Conservation (phyloP, 768 basidiomycete species). For the Calocybe gangraenosa region DNA sequence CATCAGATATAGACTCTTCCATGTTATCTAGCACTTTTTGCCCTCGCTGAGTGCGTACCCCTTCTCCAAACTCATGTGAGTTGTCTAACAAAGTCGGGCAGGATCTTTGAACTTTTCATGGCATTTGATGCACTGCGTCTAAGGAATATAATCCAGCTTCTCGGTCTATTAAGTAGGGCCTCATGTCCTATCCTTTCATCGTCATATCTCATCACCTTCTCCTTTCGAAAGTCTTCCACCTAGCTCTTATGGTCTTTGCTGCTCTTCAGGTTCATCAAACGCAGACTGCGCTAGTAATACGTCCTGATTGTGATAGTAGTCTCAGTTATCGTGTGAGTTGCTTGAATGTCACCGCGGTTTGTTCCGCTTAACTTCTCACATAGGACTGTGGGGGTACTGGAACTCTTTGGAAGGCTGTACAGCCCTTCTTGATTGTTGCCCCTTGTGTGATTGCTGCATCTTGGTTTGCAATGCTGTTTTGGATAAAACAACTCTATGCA, state of each 20-base stretch:
- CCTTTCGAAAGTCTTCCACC: slow-evolving; percentile 57
- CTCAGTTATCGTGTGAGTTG: slow-evolving; percentile 36
- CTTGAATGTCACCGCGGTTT: not conserved
- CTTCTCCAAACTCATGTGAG: not conserved
- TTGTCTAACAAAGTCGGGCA: slow-evolving; percentile 24
- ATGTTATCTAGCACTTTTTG: slow-evolving; percentile 82
- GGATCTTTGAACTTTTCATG: slow-evolving; percentile 77
- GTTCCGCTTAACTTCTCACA: not conserved
- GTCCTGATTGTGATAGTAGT: slow-evolving; percentile 28
- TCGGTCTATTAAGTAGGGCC: slow-evolving; percentile 63
- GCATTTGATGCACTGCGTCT: slow-evolving; percentile 78
- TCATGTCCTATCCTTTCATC: not conserved
- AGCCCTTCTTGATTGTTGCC: slow-evolving; percentile 67
- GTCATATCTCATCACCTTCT: not conserved
- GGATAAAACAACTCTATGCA: slow-evolving; percentile 63
- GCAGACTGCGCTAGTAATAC: slow-evolving; percentile 48
- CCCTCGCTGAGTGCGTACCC: slow-evolving; percentile 66
- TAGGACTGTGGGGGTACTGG: slow-evolving; percentile 48
- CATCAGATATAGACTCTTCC: slow-evolving; percentile 55
- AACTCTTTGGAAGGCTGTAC: slow-evolving; percentile 55
- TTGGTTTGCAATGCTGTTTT: slow-evolving; percentile 66
- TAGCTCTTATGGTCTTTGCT: slow-evolving; percentile 68
- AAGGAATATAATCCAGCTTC: slow-evolving; percentile 75
- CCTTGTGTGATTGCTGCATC: slow-evolving; percentile 67
- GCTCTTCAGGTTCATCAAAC: slow-evolving; percentile 79